Evolutionary conservation across 208 protist species (phyloP), one percentile per base, ranked within the genome.

Genomic region (Trypanosoma melophagium): DNA sequence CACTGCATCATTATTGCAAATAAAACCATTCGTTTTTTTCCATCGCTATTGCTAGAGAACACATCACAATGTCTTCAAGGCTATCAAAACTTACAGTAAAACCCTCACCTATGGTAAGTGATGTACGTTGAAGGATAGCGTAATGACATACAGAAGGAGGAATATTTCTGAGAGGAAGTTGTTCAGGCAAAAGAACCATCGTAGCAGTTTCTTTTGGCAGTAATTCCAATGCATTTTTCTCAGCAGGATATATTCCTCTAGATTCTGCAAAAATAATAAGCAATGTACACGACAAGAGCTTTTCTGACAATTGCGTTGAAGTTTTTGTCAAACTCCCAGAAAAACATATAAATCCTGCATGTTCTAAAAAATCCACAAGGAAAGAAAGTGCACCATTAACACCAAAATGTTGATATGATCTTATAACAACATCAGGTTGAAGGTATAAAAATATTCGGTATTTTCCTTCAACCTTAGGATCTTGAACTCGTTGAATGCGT

Each of bases 1-100:
- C n/a, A 12, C 22, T 13, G 17, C 16, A 54, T 76, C 52, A 24
- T 67, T 14, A 0, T 44, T 68, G 2, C 76, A 35, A 8, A 70
- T n/a, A 13, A 74, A 57, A 19, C 56, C 41, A 60, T 60, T 60
- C 9, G 50, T n/a, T 54, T 10, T 7, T 24, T 54, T 54, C 50
- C 21, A 24, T 24, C 21, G 50, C 50, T 54, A 28, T 21, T 28
- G 50, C 50, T 7, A 54, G 7, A 24, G 50, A 54, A 14, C 24
- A 9, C 19, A 55, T 9, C 9, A 55, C 9, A 25, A 55, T 22
- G 12, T 55, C 24, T 31, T 55, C 51, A 55, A 3, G 24, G 2
- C 9, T 55, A 21, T 21, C 19, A 55, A 16, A 25, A 31, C 3
- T 35, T 55, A 14, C n/a, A 3, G 7, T n/a, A n/a, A n/a, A n/a